These are phyloP conservation scores for Euphrasia confusa DNA, from an alignment of 257 asterid genomes.

Conservation along the genomic window DNA sequence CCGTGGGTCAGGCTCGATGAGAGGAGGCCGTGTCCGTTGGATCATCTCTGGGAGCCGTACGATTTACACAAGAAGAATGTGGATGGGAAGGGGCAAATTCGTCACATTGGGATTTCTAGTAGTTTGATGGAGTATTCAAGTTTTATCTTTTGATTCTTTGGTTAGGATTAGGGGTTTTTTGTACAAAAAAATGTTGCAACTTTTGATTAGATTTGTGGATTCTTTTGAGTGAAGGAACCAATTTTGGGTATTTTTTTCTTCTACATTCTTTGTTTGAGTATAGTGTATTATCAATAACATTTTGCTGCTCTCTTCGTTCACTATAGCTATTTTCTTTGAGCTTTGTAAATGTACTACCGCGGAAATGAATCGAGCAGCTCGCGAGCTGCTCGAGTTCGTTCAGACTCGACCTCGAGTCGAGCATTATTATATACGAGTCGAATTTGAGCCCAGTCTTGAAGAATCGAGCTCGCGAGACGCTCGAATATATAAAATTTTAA, in stretches of 20 bases:
- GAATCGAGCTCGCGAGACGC: no score
- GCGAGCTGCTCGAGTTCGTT: no score
- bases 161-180: constrained; percentile 13
- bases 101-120: constrained; percentile 33
- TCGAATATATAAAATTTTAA: no score
- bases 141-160: constrained; percentile 39
- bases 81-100: constrained; percentile 27
- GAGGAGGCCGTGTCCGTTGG: constrained; percentile 70
- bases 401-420: no score
- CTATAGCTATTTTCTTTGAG: no score
- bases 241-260: constrained; percentile 26
- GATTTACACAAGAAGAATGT: constrained; percentile 46
- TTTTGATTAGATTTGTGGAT: constrained; percentile 21
- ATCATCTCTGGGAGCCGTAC: constrained; percentile 69
- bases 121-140: not conserved
- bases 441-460: no score
- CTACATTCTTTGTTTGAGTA: no score
- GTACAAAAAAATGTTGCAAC: constrained; percentile 33
- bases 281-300: no score
- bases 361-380: no score
- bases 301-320: no score
- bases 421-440: no score
- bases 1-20: constrained; percentile 79
- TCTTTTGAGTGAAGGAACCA: constrained; percentile 35
- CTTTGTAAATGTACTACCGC: no score